Percentiles rank a stretch among this genome's conserved stretches.
Evolutionary conservation across 2,329 filamentous ascomycete genomes (phyloP).

Genomic region (Laburnicola sp.): DNA sequence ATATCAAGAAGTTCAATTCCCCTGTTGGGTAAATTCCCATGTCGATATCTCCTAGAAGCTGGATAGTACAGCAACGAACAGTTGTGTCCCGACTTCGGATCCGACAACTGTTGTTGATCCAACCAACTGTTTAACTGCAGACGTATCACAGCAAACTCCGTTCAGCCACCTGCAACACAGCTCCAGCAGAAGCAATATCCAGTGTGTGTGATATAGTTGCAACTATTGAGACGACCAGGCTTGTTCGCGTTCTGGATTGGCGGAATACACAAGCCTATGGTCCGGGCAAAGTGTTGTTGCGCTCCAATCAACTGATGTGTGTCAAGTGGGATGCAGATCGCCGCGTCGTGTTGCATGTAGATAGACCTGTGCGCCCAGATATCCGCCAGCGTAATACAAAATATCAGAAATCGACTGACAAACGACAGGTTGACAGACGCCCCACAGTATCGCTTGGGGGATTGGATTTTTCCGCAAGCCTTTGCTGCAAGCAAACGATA

Average conservation of each 20-base stretch:
- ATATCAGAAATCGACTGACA: conserved; percentile 3
- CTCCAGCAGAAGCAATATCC: not conserved
- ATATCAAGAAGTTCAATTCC: not conserved
- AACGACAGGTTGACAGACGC: conserved; percentile 11
- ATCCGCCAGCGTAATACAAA: not conserved
- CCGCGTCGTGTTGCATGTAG: not conserved
- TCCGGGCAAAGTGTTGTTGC: conserved; percentile 1
- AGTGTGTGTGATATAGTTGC: not conserved
- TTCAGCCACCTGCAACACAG: conserved; percentile 7
- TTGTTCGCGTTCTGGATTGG: not conserved
- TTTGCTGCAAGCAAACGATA: not conserved
- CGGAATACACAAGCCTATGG: not conserved
- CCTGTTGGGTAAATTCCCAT: not conserved
- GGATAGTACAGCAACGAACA: not conserved
- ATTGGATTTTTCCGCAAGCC: not conserved
- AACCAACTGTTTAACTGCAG: not conserved
- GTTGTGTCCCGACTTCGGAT: not conserved
- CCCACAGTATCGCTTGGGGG: not conserved
- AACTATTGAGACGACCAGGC: conserved; percentile 11
- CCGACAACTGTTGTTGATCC: not conserved
- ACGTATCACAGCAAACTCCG: not conserved
- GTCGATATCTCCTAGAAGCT: not conserved
- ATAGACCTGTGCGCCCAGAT: not conserved
- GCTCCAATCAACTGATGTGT: not conserved
- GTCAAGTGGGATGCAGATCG: not conserved